A percentile compares a stretch with the other conserved stretches of the same genome.
Evolutionary conservation across 2,329 filamentous ascomycete genomes (phyloP).

Genomic region (Amylocarpus encephaloides): DNA sequence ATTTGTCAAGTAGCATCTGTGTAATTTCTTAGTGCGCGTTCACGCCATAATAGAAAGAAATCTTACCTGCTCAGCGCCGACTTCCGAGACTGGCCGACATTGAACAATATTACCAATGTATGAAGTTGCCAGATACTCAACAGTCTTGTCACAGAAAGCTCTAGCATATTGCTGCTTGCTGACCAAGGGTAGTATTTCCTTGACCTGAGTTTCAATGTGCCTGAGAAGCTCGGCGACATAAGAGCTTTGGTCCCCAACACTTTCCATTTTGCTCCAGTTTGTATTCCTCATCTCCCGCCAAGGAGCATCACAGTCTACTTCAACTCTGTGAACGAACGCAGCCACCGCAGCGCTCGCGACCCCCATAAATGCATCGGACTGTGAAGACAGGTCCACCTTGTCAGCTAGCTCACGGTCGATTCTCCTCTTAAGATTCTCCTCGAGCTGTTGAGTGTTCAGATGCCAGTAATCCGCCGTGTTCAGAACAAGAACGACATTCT

Average conservation of each 20-base stretch:
- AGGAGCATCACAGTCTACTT: slow-evolving; percentile 72
- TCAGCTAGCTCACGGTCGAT: slow-evolving; percentile 73
- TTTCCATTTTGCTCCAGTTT: slow-evolving; percentile 90
- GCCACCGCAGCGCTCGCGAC: slow-evolving; percentile 85
- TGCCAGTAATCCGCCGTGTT: slow-evolving; percentile 99
- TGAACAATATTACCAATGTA: slow-evolving; percentile 82
- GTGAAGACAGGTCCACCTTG: slow-evolving; percentile 81
- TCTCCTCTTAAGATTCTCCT: slow-evolving; percentile 87
- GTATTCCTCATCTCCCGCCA: slow-evolving; percentile 98
- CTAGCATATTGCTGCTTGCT: slow-evolving; percentile 90
- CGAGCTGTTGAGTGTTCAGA: slow-evolving; percentile 82
- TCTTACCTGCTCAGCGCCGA: slow-evolving; percentile 79
- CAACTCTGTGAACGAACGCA: slow-evolving; percentile 75
- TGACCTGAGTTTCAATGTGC: slow-evolving; percentile 63
- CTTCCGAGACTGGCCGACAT: slow-evolving; percentile 86
- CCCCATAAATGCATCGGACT: slow-evolving; percentile 91
- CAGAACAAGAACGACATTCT: slow-evolving; percentile 78
- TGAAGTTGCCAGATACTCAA: slow-evolving; percentile 73
- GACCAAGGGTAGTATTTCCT: slow-evolving; percentile 69
- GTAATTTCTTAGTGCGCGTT: slow-evolving; percentile 23
- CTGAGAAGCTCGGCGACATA: slow-evolving; percentile 80
- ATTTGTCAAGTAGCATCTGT: slow-evolving; percentile 92
- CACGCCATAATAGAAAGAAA: background rate
- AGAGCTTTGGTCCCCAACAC: slow-evolving; percentile 85
- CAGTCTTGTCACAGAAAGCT: slow-evolving; percentile 92